Evolutionary conservation across 108 stramenopile genomes (phyloP).

Genomic region (Conticribra weissflogii): DNA sequence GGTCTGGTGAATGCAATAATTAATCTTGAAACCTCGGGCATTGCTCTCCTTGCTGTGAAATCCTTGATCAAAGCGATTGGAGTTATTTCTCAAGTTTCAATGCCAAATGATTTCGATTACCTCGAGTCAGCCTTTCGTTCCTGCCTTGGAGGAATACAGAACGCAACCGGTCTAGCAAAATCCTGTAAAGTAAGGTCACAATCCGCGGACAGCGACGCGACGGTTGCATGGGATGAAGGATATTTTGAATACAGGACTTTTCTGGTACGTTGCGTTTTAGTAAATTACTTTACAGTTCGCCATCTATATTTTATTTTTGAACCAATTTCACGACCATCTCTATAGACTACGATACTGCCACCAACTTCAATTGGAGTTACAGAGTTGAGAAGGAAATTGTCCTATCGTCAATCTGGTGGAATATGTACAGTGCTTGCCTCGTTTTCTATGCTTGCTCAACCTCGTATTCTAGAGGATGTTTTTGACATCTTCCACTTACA

Average conservation of each 20-base stretch:
- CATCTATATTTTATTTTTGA: too few relatives aligned
- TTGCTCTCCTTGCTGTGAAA: constrained; percentile 22
- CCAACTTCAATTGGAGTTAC: background rate
- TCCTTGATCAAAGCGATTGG: constrained; percentile 29
- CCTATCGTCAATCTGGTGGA: constrained; percentile 24
- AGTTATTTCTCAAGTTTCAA: constrained; percentile 13
- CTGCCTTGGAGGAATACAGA: constrained; percentile 29
- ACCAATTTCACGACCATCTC: too few relatives aligned
- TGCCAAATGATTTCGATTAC: background rate
- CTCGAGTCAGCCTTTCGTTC: constrained; percentile 30
- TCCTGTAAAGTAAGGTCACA: constrained; percentile 3
- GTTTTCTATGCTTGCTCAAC: constrained; percentile 3
- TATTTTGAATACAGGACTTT: constrained; percentile 26
- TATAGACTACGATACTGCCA: constrained; percentile 9
- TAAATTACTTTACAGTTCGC: background rate
- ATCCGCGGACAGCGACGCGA: background rate
- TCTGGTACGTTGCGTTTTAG: constrained; percentile 10
- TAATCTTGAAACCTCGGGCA: constrained; percentile 8
- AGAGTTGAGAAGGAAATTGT: constrained; percentile 14
- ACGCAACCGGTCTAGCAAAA: constrained; percentile 10
- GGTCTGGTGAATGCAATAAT: constrained; percentile 15
- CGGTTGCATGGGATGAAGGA: background rate
- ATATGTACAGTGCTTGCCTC: constrained; percentile 33
- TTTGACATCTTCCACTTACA: constrained; percentile 9
- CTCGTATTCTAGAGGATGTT: constrained; percentile 3